Percentiles rank a stretch among this genome's conserved stretches.
Evolutionary conservation across 768 basidiomycete species (phyloP).

Genomic region (Paxillus rubicundulus): DNA sequence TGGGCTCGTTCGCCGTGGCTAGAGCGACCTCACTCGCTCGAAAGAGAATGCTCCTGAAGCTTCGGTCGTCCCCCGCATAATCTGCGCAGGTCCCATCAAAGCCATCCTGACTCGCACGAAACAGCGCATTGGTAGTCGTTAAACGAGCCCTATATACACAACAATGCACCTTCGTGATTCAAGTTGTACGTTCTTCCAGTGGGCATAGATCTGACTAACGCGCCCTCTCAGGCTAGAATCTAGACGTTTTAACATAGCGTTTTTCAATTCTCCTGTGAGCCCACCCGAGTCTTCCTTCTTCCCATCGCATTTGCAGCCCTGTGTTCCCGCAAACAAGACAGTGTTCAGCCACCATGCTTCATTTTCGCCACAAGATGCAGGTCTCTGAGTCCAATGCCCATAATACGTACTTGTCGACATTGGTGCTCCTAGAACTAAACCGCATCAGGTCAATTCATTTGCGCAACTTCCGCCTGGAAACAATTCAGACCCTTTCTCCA

Average conservation of each 20-base stretch:
- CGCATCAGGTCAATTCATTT: constrained; percentile 12
- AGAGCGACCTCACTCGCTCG: neutral
- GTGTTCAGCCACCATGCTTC: neutral
- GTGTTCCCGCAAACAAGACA: neutral
- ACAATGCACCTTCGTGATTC: too few relatives aligned
- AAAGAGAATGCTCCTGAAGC: too few relatives aligned
- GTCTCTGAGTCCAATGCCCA: neutral
- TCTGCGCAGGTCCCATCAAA: neutral
- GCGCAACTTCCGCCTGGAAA: neutral
- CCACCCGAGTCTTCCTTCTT: too few relatives aligned
- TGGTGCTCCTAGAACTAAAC: neutral
- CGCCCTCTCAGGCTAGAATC: too few relatives aligned
- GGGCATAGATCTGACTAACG: neutral
- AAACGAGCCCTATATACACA: too few relatives aligned
- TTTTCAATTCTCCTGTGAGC: neutral
- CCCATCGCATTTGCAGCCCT: too few relatives aligned
- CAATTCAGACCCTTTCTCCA: constrained; percentile 5
- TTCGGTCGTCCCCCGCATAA: neutral
- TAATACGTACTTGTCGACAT: neutral
- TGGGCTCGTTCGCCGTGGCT: neutral
- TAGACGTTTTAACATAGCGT: too few relatives aligned
- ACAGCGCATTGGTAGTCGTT: neutral
- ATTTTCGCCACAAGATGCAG: too few relatives aligned
- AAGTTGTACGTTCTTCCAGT: neutral
- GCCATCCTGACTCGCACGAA: neutral